Percentiles rank a stretch among this genome's conserved stretches.
Evolutionary conservation across 352 stramenopile species (phyloP).

Genomic region (Phytophthora brassicae): DNA sequence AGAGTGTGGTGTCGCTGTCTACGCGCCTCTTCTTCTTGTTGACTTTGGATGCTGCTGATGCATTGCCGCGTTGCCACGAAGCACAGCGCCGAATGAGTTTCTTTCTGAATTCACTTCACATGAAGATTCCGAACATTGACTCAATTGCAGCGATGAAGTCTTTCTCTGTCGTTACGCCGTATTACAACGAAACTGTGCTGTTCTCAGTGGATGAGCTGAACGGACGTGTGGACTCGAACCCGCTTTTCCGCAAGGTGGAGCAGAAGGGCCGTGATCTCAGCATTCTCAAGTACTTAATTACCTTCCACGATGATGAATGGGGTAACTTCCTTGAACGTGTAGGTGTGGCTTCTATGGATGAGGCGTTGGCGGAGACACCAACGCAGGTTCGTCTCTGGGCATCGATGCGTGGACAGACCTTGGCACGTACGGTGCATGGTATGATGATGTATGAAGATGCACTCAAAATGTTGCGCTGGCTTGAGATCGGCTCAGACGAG

Average conservation of each 20-base stretch:
- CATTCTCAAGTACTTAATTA: constrained; percentile 89
- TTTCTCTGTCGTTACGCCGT: constrained; percentile 89
- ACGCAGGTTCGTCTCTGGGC: constrained; percentile 85
- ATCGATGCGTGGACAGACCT: constrained; percentile 81
- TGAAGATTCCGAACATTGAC: constrained; percentile 78
- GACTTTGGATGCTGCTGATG: constrained; percentile 62
- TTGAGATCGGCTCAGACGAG: constrained; percentile 81
- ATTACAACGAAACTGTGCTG: constrained; percentile 86
- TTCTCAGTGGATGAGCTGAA: constrained; percentile 87
- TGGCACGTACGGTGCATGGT: constrained; percentile 82
- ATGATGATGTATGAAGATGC: constrained; percentile 92
- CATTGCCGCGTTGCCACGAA: constrained; percentile 78
- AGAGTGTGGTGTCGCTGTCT: constrained; percentile 75
- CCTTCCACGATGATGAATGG: constrained; percentile 87
- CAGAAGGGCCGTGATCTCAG: constrained; percentile 74
- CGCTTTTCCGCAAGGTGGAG: constrained; percentile 76
- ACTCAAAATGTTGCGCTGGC: constrained; percentile 78
- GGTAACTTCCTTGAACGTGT: constrained; percentile 88
- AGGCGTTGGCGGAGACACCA: constrained; percentile 61
- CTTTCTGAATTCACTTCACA: constrained; percentile 83
- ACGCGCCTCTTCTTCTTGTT: constrained; percentile 84
- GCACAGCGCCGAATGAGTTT: constrained; percentile 84
- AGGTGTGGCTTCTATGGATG: constrained; percentile 66
- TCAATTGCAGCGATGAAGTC: constrained; percentile 84
- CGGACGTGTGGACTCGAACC: constrained; percentile 77